Percentiles rank a stretch among this genome's conserved stretches.
These are phyloP conservation scores for Erythrobasidium hasegawianum DNA, from an alignment of 1,284 basidiomycete species.

Conservation along the genomic window DNA sequence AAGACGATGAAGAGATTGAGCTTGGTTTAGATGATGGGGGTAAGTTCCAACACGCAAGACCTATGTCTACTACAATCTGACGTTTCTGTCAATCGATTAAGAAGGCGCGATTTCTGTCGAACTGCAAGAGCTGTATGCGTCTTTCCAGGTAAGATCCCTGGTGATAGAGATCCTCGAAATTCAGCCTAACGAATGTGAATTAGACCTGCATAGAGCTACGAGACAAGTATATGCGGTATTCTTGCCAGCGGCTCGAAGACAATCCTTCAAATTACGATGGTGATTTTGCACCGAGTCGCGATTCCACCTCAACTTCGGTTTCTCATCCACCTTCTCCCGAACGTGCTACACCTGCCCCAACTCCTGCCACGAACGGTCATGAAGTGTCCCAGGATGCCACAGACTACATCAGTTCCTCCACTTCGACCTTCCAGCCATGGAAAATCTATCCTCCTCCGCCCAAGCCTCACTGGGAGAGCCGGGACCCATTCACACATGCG, in stretches of 20 bases:
- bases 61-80: background rate
- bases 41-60: background rate
- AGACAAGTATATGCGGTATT: conserved; percentile 84
- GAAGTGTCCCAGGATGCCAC: background rate
- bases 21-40: conserved; percentile 18
- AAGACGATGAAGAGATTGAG: conserved; percentile 33
- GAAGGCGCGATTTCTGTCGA: conserved; percentile 44
- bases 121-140: conserved; percentile 48
- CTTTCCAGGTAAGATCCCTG: conserved; percentile 58
- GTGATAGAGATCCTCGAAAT: no score
- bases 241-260: conserved; percentile 75
- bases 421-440: conserved; percentile 58
- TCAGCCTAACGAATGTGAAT: no score
- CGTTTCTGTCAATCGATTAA: background rate
- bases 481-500: conserved; percentile 37
- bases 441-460: conserved; percentile 84
- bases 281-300: conserved; percentile 56
- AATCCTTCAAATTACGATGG: conserved; percentile 86
- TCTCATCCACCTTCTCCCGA: conserved; percentile 29
- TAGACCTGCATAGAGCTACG: conserved; percentile 55
- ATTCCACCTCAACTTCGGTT: conserved; percentile 54
- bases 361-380: background rate
- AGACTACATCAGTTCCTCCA: background rate
- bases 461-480: conserved; percentile 72
- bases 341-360: conserved; percentile 9